These are phyloP conservation scores for Agaricus subrufescens DNA, from an alignment of 768 basidiomycete species.

Conservation along the genomic window DNA sequence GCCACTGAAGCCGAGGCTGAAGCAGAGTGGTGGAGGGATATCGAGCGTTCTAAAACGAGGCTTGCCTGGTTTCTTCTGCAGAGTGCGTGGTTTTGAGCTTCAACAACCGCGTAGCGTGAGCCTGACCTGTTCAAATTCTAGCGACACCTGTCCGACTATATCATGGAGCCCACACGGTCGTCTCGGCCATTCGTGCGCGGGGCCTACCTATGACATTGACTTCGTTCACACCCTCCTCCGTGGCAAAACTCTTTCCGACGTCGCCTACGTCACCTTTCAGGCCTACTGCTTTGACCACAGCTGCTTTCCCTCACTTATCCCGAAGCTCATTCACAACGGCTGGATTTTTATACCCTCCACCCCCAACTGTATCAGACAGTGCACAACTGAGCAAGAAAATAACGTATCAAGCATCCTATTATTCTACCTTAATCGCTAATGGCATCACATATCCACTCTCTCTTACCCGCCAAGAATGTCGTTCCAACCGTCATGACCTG, in stretches of 20 bases:
- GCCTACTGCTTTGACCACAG: slow-evolving; percentile 45
- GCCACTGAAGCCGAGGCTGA: slow-evolving; percentile 70
- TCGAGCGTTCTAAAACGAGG: slow-evolving; percentile 54
- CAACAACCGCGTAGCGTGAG: neutral
- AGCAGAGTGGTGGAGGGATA: slow-evolving; percentile 80
- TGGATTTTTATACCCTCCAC: slow-evolving; percentile 15
- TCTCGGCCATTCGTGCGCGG: slow-evolving; percentile 36
- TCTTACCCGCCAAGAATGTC: slow-evolving; percentile 65
- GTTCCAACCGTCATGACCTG: slow-evolving; percentile 51
- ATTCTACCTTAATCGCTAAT: slow-evolving; percentile 17
- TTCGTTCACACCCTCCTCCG: slow-evolving; percentile 40
- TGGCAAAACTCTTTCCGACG: slow-evolving; percentile 45
- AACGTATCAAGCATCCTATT: slow-evolving; percentile 9
- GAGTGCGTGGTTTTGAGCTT: slow-evolving; percentile 44
- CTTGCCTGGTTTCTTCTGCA: slow-evolving; percentile 70
- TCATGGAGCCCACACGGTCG: slow-evolving; percentile 31
- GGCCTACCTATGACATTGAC: slow-evolving; percentile 43
- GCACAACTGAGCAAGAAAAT: neutral
- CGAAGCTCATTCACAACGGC: slow-evolving; percentile 13
- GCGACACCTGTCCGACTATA: slow-evolving; percentile 42
- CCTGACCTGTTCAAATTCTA: slow-evolving; percentile 18
- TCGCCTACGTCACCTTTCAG: slow-evolving; percentile 36
- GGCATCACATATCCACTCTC: slow-evolving; percentile 49
- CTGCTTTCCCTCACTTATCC: slow-evolving; percentile 64
- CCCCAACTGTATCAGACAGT: neutral